These are phyloP conservation scores for Crithidia fasciculata DNA, from an alignment of 208 protist species.

Conservation along the genomic window DNA sequence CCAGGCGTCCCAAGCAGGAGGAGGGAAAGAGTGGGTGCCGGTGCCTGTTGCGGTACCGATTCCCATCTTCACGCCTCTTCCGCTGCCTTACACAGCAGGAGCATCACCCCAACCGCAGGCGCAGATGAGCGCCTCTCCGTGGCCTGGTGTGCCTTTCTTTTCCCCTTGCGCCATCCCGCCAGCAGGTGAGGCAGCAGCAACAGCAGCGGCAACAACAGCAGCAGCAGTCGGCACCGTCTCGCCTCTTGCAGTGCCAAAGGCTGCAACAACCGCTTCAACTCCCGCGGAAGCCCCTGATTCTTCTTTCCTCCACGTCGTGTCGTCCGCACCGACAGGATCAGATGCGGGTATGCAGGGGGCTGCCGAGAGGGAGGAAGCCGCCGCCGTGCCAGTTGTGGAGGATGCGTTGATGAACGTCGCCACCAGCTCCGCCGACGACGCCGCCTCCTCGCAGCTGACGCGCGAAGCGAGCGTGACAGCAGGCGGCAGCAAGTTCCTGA, in stretches of 20 bases:
- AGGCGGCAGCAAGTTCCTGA: conserved; percentile 47
- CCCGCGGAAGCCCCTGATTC: too few relatives aligned
- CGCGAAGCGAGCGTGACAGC: conserved; percentile 26
- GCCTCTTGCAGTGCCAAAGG: neutral
- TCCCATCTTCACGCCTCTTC: conserved; percentile 25
- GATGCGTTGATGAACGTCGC: too few relatives aligned
- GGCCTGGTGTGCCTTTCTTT: neutral
- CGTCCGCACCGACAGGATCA: too few relatives aligned
- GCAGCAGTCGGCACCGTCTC: neutral
- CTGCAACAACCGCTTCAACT: too few relatives aligned
- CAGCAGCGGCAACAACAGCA: neutral
- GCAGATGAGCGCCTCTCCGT: too few relatives aligned
- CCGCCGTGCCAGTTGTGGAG: too few relatives aligned
- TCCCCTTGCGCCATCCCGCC: neutral
- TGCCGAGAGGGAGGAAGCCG: too few relatives aligned
- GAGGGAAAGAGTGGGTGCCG: neutral
- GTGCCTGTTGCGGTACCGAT: conserved; percentile 21
- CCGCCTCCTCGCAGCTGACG: neutral
- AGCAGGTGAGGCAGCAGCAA: neutral
- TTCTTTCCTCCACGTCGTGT: too few relatives aligned
- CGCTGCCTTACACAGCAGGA: neutral
- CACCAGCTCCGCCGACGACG: neutral
- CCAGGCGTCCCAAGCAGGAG: too few relatives aligned
- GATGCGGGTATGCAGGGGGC: too few relatives aligned
- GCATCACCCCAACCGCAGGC: neutral